A percentile compares a stretch with the other conserved stretches of the same genome.
phyloP scores from a whole-genome alignment of 257 asterid species.

The Solanum piurae region DNA sequence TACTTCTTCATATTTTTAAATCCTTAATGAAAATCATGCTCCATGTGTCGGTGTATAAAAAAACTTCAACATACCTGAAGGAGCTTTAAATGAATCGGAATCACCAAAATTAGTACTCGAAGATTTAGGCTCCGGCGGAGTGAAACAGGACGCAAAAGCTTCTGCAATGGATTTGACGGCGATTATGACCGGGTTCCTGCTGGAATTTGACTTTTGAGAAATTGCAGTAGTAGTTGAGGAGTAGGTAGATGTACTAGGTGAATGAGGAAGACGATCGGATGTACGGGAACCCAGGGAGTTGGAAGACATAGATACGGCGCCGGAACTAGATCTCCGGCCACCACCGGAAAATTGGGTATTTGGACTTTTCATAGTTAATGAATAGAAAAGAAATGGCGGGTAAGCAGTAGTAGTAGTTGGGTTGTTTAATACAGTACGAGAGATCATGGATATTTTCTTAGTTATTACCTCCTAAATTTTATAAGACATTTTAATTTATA shows the following conservation, averaged over 20 bases:
- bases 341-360: conserved; percentile 19
- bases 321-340: conserved; percentile 23
- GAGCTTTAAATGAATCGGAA: conserved; percentile 12
- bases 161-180: conserved; percentile 46
- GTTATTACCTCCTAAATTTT: not conserved
- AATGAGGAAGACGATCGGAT: conserved; percentile 21
- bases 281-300: not conserved
- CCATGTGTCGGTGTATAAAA: not conserved
- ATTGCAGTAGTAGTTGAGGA: conserved; percentile 29
- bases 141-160: conserved; percentile 48
- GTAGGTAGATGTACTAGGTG: conserved; percentile 25
- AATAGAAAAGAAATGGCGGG: conserved; percentile 35
- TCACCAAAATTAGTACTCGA: conserved; percentile 20
- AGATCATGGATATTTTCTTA: not conserved
- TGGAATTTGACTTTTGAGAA: conserved; percentile 28
- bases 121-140: conserved; percentile 44
- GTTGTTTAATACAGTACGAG: not conserved
- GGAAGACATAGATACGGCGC: conserved; percentile 14
- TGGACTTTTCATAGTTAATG: conserved; percentile 27
- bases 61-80: conserved; percentile 24
- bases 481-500: not conserved
- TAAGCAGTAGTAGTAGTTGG: conserved; percentile 7
- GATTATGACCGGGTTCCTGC: conserved; percentile 18
- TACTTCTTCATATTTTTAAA: not conserved
- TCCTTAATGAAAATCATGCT: not conserved